Conservation (phyloP, 2,329 filamentous ascomycete species). For the Lojkania enalia region DNA sequence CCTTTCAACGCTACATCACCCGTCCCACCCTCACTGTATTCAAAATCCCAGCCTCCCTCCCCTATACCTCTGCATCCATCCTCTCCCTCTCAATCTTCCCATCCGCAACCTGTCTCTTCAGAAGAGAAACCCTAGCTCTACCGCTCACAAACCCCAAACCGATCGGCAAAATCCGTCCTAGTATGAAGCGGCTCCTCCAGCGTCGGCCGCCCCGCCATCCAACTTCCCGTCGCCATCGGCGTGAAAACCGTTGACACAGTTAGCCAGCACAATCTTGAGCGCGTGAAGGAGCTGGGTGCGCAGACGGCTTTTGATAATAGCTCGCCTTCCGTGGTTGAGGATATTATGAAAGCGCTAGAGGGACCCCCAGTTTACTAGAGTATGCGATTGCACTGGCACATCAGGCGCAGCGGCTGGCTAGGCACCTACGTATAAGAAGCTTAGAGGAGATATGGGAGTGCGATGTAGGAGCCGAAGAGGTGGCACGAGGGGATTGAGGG, state of each 20-base stretch:
- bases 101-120: slow-evolving; percentile 49
- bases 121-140: slow-evolving; percentile 44
- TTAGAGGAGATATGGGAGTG: slow-evolving; percentile 35
- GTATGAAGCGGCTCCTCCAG: slow-evolving; percentile 57
- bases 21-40: slow-evolving; percentile 35
- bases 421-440: slow-evolving; percentile 32
- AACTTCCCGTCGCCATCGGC: slow-evolving; percentile 48
- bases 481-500: slow-evolving; percentile 34
- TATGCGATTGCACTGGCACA: slow-evolving; percentile 46
- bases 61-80: slow-evolving; percentile 46
- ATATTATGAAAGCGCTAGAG: slow-evolving; percentile 46
- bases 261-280: slow-evolving; percentile 37
- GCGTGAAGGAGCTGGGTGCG: slow-evolving; percentile 35
- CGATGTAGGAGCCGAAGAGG: slow-evolving; percentile 23
- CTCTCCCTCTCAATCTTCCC: slow-evolving; percentile 52
- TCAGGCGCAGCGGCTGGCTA: slow-evolving; percentile 26
- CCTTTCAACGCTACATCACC: slow-evolving; percentile 43
- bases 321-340: slow-evolving; percentile 34
- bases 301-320: slow-evolving; percentile 39
- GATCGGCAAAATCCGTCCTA: slow-evolving; percentile 45
- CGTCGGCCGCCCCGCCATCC: slow-evolving; percentile 50
- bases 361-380: slow-evolving; percentile 47
- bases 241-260: slow-evolving; percentile 48
- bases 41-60: slow-evolving; percentile 44
- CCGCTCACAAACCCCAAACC: slow-evolving; percentile 33